Conservation (phyloP, 2,329 filamentous ascomycete genomes). For the Sporothrix pallida region DNA sequence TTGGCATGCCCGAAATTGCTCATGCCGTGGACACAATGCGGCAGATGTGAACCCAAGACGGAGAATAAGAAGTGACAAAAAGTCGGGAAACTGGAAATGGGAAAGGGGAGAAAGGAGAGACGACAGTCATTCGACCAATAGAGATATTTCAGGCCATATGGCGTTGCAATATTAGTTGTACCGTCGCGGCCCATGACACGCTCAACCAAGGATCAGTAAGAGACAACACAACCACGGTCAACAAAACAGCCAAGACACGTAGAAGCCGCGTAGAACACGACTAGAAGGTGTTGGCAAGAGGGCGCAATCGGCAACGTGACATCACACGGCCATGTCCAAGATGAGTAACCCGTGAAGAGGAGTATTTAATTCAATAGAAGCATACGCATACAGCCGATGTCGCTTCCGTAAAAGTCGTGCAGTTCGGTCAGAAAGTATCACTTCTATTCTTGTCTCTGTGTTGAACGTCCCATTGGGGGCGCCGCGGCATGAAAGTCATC, state of each 20-base stretch:
- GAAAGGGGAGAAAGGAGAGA: background rate
- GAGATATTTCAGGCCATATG: background rate
- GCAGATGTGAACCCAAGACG: background rate
- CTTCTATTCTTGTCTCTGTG: background rate
- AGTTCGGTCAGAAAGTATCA: too few species aligned
- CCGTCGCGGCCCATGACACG: background rate
- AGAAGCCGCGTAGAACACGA: background rate
- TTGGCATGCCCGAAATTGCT: slow-evolving; percentile 1
- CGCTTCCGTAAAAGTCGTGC: background rate
- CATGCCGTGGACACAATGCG: slow-evolving; percentile 15
- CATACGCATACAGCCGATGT: background rate
- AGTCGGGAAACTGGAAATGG: background rate
- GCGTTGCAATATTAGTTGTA: too few species aligned
- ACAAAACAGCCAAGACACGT: background rate
- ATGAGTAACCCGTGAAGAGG: background rate
- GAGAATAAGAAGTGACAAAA: background rate
- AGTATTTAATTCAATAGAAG: background rate
- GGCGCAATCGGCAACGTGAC: background rate
- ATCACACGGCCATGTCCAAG: background rate
- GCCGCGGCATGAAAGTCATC: background rate
- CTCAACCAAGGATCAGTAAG: background rate
- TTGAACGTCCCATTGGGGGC: background rate
- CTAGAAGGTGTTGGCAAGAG: background rate
- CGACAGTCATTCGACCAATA: background rate
- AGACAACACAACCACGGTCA: background rate